Conservation (phyloP, 2,329 filamentous ascomycete species). For the Cordyceps fumosorosea region DNA sequence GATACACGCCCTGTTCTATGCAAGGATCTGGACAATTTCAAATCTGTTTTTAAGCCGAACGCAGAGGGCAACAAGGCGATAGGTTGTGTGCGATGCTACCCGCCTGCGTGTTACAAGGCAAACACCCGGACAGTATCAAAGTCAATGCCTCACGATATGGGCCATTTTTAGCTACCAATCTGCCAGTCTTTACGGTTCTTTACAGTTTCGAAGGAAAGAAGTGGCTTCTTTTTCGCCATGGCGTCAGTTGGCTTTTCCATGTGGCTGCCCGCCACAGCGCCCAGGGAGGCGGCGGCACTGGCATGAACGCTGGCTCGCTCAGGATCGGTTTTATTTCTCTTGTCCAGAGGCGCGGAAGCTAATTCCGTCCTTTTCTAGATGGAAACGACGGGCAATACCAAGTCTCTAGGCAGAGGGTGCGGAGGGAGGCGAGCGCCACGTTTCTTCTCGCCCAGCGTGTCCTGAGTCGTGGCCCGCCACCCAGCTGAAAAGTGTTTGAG, state of each 20-base stretch:
- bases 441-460: not conserved
- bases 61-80: not conserved
- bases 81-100: not conserved
- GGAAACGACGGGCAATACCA: not conserved
- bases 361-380: not conserved
- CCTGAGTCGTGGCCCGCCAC: not conserved
- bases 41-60: not conserved
- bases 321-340: slow-evolving; percentile 6
- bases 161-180: not conserved
- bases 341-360: not conserved
- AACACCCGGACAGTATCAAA: not conserved
- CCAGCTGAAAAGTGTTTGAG: not conserved
- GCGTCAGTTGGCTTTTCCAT: not conserved
- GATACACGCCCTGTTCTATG: not conserved
- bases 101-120: not conserved
- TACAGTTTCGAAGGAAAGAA: not conserved
- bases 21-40: not conserved
- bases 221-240: not conserved
- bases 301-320: not conserved
- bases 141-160: not conserved
- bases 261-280: not conserved
- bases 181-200: not conserved
- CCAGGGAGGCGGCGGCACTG: not conserved
- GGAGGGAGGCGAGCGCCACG: not conserved
- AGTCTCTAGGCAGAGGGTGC: not conserved